A percentile compares a stretch with the other conserved stretches of the same genome.
Evolutionary conservation across 176 grass and related monocot genomes (phyloP).

Genomic region (Cenchrus americanus): DNA sequence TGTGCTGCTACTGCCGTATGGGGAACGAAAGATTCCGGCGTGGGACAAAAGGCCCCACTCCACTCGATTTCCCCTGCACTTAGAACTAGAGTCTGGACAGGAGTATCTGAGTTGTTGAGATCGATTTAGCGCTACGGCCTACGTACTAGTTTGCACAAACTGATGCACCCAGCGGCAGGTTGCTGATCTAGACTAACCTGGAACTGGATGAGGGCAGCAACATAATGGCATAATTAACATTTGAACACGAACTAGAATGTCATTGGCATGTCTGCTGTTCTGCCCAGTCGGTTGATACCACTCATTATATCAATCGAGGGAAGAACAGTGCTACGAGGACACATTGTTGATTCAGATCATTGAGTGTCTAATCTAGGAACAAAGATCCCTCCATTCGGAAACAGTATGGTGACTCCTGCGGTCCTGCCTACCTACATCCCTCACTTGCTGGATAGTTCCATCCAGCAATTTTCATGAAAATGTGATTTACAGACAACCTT

Average conservation of each 20-base stretch:
- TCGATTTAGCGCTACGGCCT: neutral
- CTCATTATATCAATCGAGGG: neutral
- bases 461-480: neutral
- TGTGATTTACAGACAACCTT: neutral
- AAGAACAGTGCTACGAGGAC: neutral
- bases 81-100: neutral
- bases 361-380: neutral
- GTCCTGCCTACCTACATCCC: neutral
- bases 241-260: neutral
- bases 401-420: no score
- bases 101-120: neutral
- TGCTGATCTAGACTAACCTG: neutral
- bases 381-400: neutral
- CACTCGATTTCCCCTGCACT: no score
- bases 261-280: neutral
- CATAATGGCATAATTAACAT: neutral
- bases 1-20: neutral
- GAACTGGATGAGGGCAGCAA: neutral
- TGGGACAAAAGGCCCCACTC: neutral
- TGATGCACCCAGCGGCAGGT: neutral
- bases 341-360: neutral
- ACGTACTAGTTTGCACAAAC: neutral
- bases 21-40: neutral
- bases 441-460: neutral
- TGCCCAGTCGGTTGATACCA: neutral